Evolutionary conservation across 129 eudicot genomes (phyloP).

Genomic region (Gnaphalium uliginosum): DNA sequence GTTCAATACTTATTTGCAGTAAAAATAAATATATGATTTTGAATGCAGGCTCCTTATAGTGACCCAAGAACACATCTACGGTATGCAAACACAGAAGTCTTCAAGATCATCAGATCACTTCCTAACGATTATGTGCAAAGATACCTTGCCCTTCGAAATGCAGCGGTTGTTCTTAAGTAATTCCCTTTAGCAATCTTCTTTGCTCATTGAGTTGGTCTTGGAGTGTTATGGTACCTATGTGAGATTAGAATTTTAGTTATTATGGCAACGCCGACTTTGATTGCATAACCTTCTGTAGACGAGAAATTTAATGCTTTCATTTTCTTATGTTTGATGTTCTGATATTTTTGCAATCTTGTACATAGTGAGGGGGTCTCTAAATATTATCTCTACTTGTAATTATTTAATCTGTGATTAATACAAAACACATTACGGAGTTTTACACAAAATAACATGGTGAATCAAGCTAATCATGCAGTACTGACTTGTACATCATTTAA

Average conservation of each 20-base stretch:
- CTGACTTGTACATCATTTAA: too few species aligned
- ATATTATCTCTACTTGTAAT: too few species aligned
- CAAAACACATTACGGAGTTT: too few species aligned
- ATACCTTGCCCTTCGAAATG: constrained; percentile 88
- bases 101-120: constrained; percentile 79
- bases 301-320: not conserved
- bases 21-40: not conserved
- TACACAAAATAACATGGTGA: too few species aligned
- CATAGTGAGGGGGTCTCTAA: not conserved
- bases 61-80: constrained; percentile 91
- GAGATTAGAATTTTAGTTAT: not conserved
- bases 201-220: not conserved
- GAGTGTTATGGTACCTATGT: not conserved
- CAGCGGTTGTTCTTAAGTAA: constrained; percentile 81
- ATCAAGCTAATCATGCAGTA: too few species aligned
- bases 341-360: not conserved
- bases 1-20: not conserved
- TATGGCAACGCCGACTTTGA: not conserved
- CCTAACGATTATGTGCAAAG: constrained; percentile 93
- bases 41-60: constrained; percentile 73
- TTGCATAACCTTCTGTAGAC: not conserved
- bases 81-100: constrained; percentile 92
- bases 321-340: too few species aligned
- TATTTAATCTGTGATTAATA: too few species aligned
- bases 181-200: not conserved